Base-by-base conservation (phyloP, 495 filamentous ascomycete species). In the Neurospora cerealis region DNA sequence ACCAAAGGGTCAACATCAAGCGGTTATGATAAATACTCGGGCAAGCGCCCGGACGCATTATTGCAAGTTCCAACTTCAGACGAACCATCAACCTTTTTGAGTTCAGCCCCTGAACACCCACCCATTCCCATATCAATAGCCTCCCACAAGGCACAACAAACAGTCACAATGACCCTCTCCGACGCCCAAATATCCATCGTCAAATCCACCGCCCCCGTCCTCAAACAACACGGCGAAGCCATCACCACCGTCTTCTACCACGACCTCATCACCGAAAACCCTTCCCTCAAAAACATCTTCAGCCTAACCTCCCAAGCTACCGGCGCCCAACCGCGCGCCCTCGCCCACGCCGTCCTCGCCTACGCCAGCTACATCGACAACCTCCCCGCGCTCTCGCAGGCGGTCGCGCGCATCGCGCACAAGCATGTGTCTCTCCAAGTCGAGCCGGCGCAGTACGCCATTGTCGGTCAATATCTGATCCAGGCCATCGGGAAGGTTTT, bases 401-500 rank as follows among this genome's bases (percentile, higher is more conserved):
- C 89, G 42, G 86, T 94, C n/a, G 89, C 91, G 80, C 85, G 89
- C 75, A 93, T 94, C 78, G 89, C 90, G 78, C 86, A 92, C 80
- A 93, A 93, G 81, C 92, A 94, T 75, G 91, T 88, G 60, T 91
- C 89, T 0, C 87, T 93, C 39, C 89, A 89, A 80, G 89, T 94
- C 76, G 81, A 86, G 72, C 88, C 92, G 32, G 90, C 87, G 9
- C 87, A 91, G 73, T 93, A 93, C 82, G 78, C 86, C 62, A 87
- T 92, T 70, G 92, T 94, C 38, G 92, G 89, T 72, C 86, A 86
- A 76, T 86, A 88, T 81, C 87, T 93, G 9, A 85, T 94, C 70
- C 87, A 86, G 70, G 90, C 91, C 39, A 91, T 94, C 83, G 87
- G 87, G 70, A 78, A 87, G 69, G 89, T 93, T 0, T 86, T 93